A percentile compares a stretch with the other conserved stretches of the same genome.
These are phyloP conservation scores for Neurospora pannonica DNA, from an alignment of 495 filamentous ascomycete genomes.

Conservation along the genomic window DNA sequence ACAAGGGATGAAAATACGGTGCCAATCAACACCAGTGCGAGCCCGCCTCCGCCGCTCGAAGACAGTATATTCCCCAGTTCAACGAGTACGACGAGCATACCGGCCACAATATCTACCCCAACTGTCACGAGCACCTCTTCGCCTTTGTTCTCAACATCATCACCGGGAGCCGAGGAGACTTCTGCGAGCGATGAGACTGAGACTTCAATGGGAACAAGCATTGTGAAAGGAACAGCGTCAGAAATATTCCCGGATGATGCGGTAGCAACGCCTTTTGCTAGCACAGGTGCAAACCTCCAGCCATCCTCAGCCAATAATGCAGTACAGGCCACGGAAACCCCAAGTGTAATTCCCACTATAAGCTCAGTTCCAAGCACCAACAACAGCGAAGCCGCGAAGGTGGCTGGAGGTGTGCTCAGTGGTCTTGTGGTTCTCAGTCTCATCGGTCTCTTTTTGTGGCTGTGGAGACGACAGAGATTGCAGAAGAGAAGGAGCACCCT, in stretches of 20 bases:
- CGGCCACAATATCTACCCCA: constrained; percentile 9
- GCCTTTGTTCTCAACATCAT: not conserved
- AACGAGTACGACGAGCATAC: constrained; percentile 27
- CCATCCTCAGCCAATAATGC: constrained; percentile 8
- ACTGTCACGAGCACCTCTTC: constrained; percentile 9
- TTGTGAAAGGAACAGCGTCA: constrained; percentile 8
- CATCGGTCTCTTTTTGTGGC: constrained; percentile 38
- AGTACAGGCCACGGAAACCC: constrained; percentile 9
- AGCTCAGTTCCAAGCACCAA: constrained; percentile 8
- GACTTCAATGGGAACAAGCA: not conserved
- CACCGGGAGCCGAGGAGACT: not conserved
- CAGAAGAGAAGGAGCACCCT: constrained; percentile 33
- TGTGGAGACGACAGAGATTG: constrained; percentile 32
- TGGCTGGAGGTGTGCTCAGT: constrained; percentile 43
- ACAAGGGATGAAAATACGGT: constrained; percentile 8
- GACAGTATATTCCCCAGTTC: constrained; percentile 6
- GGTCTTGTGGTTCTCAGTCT: constrained; percentile 35
- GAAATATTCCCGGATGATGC: constrained; percentile 5
- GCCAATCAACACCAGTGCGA: constrained; percentile 5
- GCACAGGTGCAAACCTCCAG: constrained; percentile 13
- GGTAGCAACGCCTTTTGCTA: constrained; percentile 9
- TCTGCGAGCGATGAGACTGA: not conserved
- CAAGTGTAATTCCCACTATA: constrained; percentile 8
- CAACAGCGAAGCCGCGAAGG: constrained; percentile 17
- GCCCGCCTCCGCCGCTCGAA: constrained; percentile 1